Conservation (phyloP, 2,329 filamentous ascomycete genomes). For the Ceratocystis destructans region DNA sequence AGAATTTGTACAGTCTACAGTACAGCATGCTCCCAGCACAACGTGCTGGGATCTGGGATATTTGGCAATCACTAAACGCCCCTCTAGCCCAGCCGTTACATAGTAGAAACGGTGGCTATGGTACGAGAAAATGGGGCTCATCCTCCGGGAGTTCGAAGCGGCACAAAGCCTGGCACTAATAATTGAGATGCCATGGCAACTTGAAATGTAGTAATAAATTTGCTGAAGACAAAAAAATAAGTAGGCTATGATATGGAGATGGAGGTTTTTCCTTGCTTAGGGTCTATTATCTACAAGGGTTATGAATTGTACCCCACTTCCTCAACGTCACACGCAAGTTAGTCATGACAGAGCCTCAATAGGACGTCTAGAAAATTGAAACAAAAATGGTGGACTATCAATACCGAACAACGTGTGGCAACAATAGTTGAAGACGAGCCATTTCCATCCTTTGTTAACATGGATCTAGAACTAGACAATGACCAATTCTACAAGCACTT, state of each 20-base stretch:
- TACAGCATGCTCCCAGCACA: conserved; percentile 91
- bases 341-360: not conserved
- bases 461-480: conserved; percentile 40
- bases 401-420: not conserved
- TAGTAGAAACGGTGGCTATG: conserved; percentile 23
- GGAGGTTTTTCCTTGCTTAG: not conserved
- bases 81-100: conserved; percentile 28
- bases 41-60: conserved; percentile 65
- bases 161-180: conserved; percentile 8
- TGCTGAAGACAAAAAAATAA: not conserved
- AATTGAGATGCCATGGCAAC: not conserved
- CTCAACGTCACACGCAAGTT: not conserved
- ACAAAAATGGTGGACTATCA: too few relatives aligned
- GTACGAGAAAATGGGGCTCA: conserved; percentile 20
- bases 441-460: not conserved
- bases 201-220: not conserved
- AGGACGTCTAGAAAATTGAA: not conserved
- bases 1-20: conserved; percentile 88
- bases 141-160: conserved; percentile 4
- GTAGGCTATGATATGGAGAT: not conserved
- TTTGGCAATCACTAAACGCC: conserved; percentile 61
- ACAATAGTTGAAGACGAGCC: not conserved
- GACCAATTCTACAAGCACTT: conserved; percentile 79
- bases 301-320: not conserved
- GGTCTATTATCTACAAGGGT: not conserved